phyloP scores from a whole-genome alignment of 2,329 filamentous ascomycete genomes.

The Xylaria sp. region DNA sequence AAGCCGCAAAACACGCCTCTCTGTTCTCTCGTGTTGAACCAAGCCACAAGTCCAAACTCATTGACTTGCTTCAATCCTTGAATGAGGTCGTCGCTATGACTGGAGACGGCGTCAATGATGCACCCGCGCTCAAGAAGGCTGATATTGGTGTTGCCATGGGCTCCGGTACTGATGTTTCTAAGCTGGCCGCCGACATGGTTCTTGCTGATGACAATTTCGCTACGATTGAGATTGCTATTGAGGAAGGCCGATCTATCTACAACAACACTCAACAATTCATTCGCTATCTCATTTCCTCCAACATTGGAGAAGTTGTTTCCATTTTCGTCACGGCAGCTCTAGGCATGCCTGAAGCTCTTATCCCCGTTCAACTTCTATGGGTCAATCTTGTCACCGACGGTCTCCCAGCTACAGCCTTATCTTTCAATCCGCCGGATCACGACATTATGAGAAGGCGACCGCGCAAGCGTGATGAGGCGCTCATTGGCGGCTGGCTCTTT shows the following conservation, averaged over 20 bases:
- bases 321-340: slow-evolving; percentile 97
- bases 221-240: slow-evolving; percentile 94
- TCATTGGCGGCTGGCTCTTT: slow-evolving; percentile 96
- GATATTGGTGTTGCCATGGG: slow-evolving; percentile 99
- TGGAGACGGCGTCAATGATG: slow-evolving; percentile 98
- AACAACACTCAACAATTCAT: slow-evolving; percentile 99
- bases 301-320: slow-evolving; percentile 98
- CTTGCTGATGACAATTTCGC: slow-evolving; percentile 99
- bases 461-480: slow-evolving; percentile 88
- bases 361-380: slow-evolving; percentile 97
- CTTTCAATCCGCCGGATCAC: slow-evolving; percentile 98
- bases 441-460: slow-evolving; percentile 96
- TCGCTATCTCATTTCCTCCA: slow-evolving; percentile 97
- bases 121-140: slow-evolving; percentile 96
- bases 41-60: slow-evolving; percentile 95
- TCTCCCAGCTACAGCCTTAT: slow-evolving; percentile 93
- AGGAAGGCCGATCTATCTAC: slow-evolving; percentile 98
- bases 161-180: slow-evolving; percentile 95
- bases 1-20: slow-evolving; percentile 85
- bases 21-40: slow-evolving; percentile 98
- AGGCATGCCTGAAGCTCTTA: slow-evolving; percentile 97
- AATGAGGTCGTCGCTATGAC: slow-evolving; percentile 99
- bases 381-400: slow-evolving; percentile 98
- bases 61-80: slow-evolving; percentile 92
- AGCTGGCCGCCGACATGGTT: slow-evolving; percentile 98